These are phyloP conservation scores for Calonectria pseudoturangicola DNA, from an alignment of 2,329 filamentous ascomycete genomes.

Conservation along the genomic window DNA sequence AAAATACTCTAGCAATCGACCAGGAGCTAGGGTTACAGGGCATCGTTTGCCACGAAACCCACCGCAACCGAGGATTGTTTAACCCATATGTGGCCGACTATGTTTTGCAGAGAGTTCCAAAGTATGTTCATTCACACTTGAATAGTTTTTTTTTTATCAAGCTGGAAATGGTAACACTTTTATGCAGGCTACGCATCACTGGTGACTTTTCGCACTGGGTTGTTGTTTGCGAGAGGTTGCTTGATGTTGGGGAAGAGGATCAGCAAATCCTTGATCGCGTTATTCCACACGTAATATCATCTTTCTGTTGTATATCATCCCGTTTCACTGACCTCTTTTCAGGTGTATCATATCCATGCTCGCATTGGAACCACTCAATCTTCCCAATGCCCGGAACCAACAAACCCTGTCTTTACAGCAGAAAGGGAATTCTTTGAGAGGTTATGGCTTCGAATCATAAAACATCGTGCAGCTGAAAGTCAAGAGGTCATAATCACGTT, in stretches of 20 bases:
- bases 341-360: conserved; percentile 60
- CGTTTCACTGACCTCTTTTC: not conserved
- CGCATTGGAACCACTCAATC: conserved; percentile 60
- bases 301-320: not conserved
- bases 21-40: conserved; percentile 55
- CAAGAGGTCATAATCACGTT: conserved; percentile 9
- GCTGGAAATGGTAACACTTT: not conserved
- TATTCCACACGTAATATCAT: conserved; percentile 54
- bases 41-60: conserved; percentile 55
- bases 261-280: conserved; percentile 44
- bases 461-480: not conserved
- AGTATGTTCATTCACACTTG: conserved; percentile 44
- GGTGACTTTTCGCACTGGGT: conserved; percentile 53
- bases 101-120: conserved; percentile 55
- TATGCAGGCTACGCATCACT: conserved; percentile 46
- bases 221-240: conserved; percentile 46
- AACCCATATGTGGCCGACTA: conserved; percentile 52
- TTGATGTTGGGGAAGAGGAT: conserved; percentile 46
- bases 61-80: not conserved
- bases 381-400: conserved; percentile 59
- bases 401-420: conserved; percentile 52
- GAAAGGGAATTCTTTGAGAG: conserved; percentile 58
- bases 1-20: conserved; percentile 54
- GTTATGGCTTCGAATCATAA: conserved; percentile 46
- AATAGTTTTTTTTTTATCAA: not conserved